These are phyloP conservation scores for Peniophora sp. DNA, from an alignment of 1,284 basidiomycete species.

Conservation along the genomic window DNA sequence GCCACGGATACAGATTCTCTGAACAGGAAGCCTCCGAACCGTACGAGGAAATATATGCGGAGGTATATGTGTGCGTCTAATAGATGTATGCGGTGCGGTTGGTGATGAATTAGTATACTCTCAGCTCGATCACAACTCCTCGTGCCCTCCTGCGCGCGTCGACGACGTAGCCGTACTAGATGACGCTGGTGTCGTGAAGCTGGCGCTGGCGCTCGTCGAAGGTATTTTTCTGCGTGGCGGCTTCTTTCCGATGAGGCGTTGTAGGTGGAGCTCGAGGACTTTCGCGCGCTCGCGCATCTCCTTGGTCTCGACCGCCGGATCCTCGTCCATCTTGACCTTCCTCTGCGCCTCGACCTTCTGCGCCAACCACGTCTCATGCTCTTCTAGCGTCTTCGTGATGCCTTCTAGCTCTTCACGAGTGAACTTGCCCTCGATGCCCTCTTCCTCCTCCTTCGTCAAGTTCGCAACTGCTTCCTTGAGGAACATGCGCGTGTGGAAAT, in stretches of 20 bases:
- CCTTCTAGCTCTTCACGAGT: constrained; percentile 73
- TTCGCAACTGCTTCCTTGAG: constrained; percentile 71
- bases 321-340: constrained; percentile 59
- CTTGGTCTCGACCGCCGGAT: constrained; percentile 73
- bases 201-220: constrained; percentile 21
- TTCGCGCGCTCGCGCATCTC: constrained; percentile 81
- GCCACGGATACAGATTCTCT: too few species aligned
- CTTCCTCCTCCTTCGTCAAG: constrained; percentile 49
- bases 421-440: constrained; percentile 65
- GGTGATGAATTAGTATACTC: not conserved
- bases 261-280: constrained; percentile 68
- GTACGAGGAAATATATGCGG: too few species aligned
- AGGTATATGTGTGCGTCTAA: not conserved
- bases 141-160: not conserved
- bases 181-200: not conserved
- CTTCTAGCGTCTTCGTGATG: constrained; percentile 67
- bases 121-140: not conserved
- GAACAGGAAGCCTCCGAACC: too few species aligned
- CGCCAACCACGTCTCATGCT: constrained; percentile 76
- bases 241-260: constrained; percentile 60
- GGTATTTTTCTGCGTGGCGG: constrained; percentile 48
- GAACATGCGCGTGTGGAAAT: constrained; percentile 76
- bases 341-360: constrained; percentile 78
- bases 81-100: not conserved
- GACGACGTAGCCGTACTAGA: not conserved